Evolutionary conservation across 2,329 filamentous ascomycete species (phyloP), one percentile per base, ranked within the genome.

Genomic region (Paecilomyces dactylethromorphus): DNA sequence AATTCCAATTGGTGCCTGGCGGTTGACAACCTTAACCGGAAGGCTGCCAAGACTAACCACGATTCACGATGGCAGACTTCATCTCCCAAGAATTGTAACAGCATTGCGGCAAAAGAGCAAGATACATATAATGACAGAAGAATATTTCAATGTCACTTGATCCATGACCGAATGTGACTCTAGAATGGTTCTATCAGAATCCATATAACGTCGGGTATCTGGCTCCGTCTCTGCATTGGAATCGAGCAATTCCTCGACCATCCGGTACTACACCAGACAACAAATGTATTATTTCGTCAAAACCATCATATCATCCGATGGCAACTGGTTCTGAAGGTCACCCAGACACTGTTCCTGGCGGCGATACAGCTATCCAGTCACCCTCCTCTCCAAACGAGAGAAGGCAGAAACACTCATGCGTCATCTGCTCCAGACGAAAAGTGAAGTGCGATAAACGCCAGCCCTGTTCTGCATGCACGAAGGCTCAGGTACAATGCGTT

Each of bases 351-450:
- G 18, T 18, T 45, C 18, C 39, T 10, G n/a, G n/a, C 39, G 21
- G n/a, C 4, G 39, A 45, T 8, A 21, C n/a, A 8, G 4, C 39
- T 6, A 8, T 18, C 2, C 15, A 18, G 39, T 45, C 39, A 2
- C 39, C 39, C 8, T 45, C 39, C n/a, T 45, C 39, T n/a, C 39
- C 18, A 18, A 45, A 18, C 6, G 39, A 21, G 15, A 45, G 39
- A 2, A 45, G 39, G 39, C 39, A 45, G 39, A 45, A 18, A 18
- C 39, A 21, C n/a, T 57, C 56, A 8, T 57, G 56, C 18, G 56
- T 57, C 26, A 29, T 32, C 35, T 57, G 56, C 45, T 57, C 53
- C 5, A 53, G 53, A 53, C 56, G 56, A 21, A 57, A 57, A 35
- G 49, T 57, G 10, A 57, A 57, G 52, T 57, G 56, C 18, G 56